phyloP scores from a whole-genome alignment of 148 eudicot species.

The Rhododendron vialii region DNA sequence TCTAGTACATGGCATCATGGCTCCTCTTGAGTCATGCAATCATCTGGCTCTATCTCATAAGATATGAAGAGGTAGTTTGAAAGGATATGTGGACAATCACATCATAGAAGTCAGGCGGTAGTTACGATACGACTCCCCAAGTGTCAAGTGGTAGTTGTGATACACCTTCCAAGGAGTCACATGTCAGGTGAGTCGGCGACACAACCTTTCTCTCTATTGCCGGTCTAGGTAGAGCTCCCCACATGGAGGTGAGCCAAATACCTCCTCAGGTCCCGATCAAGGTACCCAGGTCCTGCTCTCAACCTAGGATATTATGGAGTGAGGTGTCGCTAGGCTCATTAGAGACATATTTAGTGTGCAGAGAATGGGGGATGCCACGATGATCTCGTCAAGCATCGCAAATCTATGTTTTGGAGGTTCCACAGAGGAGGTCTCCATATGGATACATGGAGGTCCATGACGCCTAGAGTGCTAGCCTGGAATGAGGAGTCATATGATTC shows the following conservation, averaged over 20 bases:
- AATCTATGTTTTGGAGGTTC: background rate
- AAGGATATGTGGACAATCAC: background rate
- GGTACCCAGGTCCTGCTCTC: background rate
- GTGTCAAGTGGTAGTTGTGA: background rate
- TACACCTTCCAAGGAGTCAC: background rate
- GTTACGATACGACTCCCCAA: background rate
- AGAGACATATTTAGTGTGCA: background rate
- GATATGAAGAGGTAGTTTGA: background rate
- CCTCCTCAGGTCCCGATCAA: background rate
- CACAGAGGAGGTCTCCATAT: background rate
- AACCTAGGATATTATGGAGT: background rate
- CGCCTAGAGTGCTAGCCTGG: background rate
- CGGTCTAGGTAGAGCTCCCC: background rate
- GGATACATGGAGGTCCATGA: background rate
- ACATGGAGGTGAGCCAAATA: background rate
- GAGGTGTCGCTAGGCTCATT: background rate
- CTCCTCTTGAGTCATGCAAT: background rate
- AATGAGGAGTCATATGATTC: background rate
- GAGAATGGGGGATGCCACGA: background rate
- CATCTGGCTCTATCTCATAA: background rate
- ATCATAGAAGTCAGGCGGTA: background rate
- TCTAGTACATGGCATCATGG: background rate
- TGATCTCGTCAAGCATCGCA: background rate
- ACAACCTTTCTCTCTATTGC: background rate
- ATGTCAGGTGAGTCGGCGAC: background rate